Conservation (phyloP, 345 rosid species). For the Turritis glabra region DNA sequence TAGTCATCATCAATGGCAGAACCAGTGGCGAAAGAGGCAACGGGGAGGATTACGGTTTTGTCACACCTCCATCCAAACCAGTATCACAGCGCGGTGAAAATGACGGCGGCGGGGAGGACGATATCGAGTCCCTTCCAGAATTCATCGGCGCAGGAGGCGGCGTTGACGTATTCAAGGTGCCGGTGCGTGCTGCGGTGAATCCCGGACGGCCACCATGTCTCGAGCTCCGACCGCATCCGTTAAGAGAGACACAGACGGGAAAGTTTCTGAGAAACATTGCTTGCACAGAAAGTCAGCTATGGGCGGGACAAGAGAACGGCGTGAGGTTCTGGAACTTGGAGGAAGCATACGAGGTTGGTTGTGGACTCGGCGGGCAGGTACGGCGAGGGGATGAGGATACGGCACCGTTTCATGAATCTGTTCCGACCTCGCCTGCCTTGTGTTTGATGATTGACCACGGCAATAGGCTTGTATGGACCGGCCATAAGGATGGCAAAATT, state of each 20-base stretch:
- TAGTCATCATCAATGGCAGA: conserved; percentile 1
- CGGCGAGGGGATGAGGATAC: conserved; percentile 90
- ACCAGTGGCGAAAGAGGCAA: conserved; percentile 7
- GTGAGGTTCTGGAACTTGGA: conserved; percentile 69
- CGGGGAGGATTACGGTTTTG: conserved; percentile 30
- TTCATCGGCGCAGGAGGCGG: conserved; percentile 57
- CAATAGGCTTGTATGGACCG: conserved; percentile 71
- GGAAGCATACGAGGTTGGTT: conserved; percentile 54
- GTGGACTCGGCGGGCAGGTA: conserved; percentile 45
- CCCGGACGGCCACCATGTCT: conserved; percentile 69
- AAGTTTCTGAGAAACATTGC: conserved; percentile 74
- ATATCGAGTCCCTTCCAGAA: conserved; percentile 49
- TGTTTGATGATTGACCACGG: conserved; percentile 68
- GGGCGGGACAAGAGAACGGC: conserved; percentile 90
- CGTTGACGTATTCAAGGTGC: conserved; percentile 54
- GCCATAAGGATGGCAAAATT: conserved; percentile 88
- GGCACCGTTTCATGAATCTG: conserved; percentile 77
- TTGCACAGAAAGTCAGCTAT: conserved; percentile 70
- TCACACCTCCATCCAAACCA: conserved; percentile 34
- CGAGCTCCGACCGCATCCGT: conserved; percentile 84
- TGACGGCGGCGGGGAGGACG: conserved; percentile 6
- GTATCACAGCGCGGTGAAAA: not conserved
- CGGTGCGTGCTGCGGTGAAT: conserved; percentile 63
- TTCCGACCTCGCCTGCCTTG: conserved; percentile 55
- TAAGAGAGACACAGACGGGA: conserved; percentile 80